phyloP scores from a whole-genome alignment of 768 basidiomycete genomes.

The Russula vinacea region DNA sequence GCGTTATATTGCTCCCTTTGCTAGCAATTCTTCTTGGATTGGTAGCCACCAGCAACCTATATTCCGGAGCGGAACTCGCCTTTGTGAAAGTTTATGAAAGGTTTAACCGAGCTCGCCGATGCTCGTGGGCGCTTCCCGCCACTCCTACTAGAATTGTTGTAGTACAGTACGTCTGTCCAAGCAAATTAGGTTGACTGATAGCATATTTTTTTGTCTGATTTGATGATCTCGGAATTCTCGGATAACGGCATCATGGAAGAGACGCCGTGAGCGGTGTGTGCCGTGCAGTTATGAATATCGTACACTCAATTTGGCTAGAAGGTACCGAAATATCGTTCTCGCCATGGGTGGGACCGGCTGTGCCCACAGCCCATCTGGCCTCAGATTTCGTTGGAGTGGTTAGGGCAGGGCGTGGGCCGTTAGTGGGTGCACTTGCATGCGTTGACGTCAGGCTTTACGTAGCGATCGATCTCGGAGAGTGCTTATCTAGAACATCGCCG shows the following conservation, averaged over 20 bases:
- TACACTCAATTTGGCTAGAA: neutral
- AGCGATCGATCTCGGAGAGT: conserved; percentile 1
- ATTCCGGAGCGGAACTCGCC: neutral
- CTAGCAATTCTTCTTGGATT: neutral
- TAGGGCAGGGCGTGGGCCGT: neutral
- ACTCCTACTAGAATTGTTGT: neutral
- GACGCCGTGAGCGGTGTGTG: neutral
- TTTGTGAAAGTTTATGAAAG: neutral
- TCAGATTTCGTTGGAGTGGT: neutral
- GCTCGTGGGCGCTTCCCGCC: neutral
- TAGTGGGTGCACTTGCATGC: neutral
- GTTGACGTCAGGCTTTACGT: neutral
- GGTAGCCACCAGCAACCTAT: neutral
- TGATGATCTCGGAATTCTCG: neutral
- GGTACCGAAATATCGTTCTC: neutral
- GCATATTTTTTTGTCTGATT: conserved; percentile 6
- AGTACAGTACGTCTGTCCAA: neutral
- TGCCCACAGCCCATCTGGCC: neutral
- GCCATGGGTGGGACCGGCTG: neutral
- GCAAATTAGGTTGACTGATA: neutral
- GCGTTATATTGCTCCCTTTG: conserved; percentile 4
- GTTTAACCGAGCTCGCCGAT: neutral
- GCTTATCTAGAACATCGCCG: conserved; percentile 4
- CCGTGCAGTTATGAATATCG: neutral
- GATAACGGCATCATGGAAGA: neutral